Evolutionary conservation across 2,329 filamentous ascomycete genomes (phyloP).

Genomic region (Pseudogymnoascus sp.): DNA sequence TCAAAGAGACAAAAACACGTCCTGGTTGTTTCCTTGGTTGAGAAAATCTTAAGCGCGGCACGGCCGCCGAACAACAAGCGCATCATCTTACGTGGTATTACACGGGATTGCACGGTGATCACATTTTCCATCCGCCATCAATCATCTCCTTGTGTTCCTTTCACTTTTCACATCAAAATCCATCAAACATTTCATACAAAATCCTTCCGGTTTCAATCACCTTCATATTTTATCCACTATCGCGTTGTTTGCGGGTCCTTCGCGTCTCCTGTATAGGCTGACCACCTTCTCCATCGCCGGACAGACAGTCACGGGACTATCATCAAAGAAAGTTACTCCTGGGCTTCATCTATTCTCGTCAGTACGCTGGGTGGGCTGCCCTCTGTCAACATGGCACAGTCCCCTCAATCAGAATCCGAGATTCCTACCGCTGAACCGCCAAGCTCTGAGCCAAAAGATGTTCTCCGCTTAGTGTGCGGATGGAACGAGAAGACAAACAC

Average conservation of each 20-base stretch:
- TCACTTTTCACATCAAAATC: background rate
- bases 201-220: background rate
- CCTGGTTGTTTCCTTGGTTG: background rate
- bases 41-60: slow-evolving; percentile 6
- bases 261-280: background rate
- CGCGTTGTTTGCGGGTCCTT: background rate
- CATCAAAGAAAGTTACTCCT: slow-evolving; percentile 2
- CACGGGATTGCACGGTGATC: background rate
- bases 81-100: slow-evolving; percentile 8
- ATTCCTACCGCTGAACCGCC: background rate
- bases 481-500: slow-evolving; percentile 1
- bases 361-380: background rate
- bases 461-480: background rate
- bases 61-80: slow-evolving; percentile 2
- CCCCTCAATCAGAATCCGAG: background rate
- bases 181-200: background rate
- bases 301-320: background rate
- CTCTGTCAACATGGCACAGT: slow-evolving; percentile 6
- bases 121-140: slow-evolving; percentile 1
- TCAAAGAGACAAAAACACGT: background rate
- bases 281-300: background rate
- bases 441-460: background rate
- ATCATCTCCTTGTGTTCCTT: background rate
- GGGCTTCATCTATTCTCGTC: background rate
- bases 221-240: background rate